Base-by-base conservation (phyloP, 768 basidiomycete genomes). In the Polyporus arcularius region DNA sequence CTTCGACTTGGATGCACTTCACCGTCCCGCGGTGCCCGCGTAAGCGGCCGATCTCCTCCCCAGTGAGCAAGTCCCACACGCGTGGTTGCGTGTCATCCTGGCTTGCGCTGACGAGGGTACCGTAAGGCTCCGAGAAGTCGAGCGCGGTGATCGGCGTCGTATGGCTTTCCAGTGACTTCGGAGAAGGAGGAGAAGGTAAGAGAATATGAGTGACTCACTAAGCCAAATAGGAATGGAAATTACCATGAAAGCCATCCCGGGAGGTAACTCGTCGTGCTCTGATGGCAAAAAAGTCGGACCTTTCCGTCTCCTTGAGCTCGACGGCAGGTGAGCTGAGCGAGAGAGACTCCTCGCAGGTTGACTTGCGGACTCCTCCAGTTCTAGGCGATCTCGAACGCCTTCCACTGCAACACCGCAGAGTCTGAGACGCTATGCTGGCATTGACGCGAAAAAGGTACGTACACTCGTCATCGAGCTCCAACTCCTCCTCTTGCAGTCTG, bases 401-500 rank as follows among this genome's bases (percentile, higher is more conserved):
- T 92, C 87, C 57, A 97, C 94, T 96, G 67, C 28, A 55, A 41
- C 38, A 31, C 51, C 42, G 63, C 21, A n/a, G 21, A 48, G 12
- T 48, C 35, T 35, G 7, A 48, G 12, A 30, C 21, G 6, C 46
- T 26, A 18, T 12, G 21, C 18, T 4, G 5, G 21, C 9, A 30
- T 21, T 26, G 21, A 48, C 26, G 35, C 46, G 28, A 18, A 28
- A 43, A 43, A 5, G 12, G 48, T 11, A 81, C 92, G 68, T 68
- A 96, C 94, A 74, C 76, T 99, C 96, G 61, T 97, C 96, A 68
- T 97, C 94, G n/a, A 99, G 77, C 70, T 98, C 96, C 26, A 99
- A 78, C 63, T 97, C 96, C 66, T 98, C 96, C 71, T 99, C 96
- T 58, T 96, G 92, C 48, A 98, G 72, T 71, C 85, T 90, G 35